Evolutionary conservation across 805 yeast genomes (phyloP), one percentile per base, ranked within the genome.

Genomic region (Schizosaccharomyces lindneri): DNA sequence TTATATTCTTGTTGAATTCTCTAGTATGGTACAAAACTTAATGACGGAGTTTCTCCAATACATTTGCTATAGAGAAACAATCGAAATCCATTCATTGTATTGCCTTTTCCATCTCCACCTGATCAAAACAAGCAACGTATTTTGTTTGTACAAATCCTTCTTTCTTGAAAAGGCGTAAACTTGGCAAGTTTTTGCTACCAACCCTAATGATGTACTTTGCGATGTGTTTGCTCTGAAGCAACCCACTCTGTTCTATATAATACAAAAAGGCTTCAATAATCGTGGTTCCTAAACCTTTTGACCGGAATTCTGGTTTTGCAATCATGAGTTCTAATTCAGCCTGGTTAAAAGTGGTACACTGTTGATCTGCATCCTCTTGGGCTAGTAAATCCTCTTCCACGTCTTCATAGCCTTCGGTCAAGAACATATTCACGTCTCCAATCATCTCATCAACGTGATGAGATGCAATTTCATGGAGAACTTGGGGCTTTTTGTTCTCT

Each of bases 301-400:
- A n/a, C 11, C 60, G 43, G 19, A 29, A n/a, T 24, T 19, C 21
- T 15, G 60, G 60, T 36, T 57, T 27, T 15, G 60, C 60, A 32
- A 57, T 57, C 60, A 57, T 57, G 27, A 57, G 46, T 32, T 57
- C 60, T 17, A 57, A 24, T 57, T 57, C 60, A 36, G 43, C 60
- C 17, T 36, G 41, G 41, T 2, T 36, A 36, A 9, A 36, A 36
- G 41, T 36, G 15, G 15, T 36, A 7, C 41, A 11, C 2, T 6
- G 9, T 36, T 36, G 41, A 36, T 36, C 9, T 11, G 7, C 39
- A 5, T 36, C 39, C 5, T 36, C 39, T 36, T 6, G 13, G 1
- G 5, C 51, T n/a, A 6, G 7, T 6, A 13, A 15, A n/a, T 57
- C 60, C 4, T 57, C 60, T 9, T 32, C 46, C 9, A 7, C 60